phyloP scores from a whole-genome alignment of 2,329 filamentous ascomycete genomes.

The Chrysosporium queenslandicum region DNA sequence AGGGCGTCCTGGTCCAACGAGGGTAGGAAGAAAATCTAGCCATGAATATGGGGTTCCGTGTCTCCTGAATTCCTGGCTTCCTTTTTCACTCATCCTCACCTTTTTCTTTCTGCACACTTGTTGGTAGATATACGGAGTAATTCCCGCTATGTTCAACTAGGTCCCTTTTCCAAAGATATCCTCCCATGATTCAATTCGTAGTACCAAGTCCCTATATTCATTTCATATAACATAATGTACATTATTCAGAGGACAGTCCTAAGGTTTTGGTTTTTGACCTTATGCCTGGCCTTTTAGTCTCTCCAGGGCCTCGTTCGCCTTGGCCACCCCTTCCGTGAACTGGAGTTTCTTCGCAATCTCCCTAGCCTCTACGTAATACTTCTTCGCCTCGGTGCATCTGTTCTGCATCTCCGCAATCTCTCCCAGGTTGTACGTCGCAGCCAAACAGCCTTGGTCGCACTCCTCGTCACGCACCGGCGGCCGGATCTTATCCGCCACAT shows the following conservation, averaged over 20 bases:
- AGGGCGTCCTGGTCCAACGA: conserved; percentile 11
- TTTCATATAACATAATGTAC: background rate
- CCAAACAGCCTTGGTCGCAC: conserved; percentile 74
- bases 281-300: conserved; percentile 20
- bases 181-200: background rate
- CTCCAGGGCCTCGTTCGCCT: conserved; percentile 26
- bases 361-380: conserved; percentile 59
- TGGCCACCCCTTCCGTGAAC: conserved; percentile 27
- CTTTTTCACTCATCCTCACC: conserved; percentile 2
- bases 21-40: conserved; percentile 11
- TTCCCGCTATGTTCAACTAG: conserved; percentile 11
- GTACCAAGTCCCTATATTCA: too few species aligned
- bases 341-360: conserved; percentile 39
- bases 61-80: background rate
- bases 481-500: conserved; percentile 54
- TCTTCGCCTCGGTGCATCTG: conserved; percentile 53
- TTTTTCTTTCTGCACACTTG: conserved; percentile 9
- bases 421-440: conserved; percentile 75
- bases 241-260: too few species aligned
- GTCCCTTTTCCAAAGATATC: background rate
- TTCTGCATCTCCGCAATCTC: conserved; percentile 71
- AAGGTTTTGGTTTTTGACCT: too few species aligned
- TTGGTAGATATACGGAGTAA: conserved; percentile 11
- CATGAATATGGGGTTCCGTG: background rate
- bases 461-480: conserved; percentile 61